Percentiles rank a stretch among this genome's conserved stretches.
phyloP scores from a whole-genome alignment of 192 early-diverging fungal species.

The Backusella sp. region DNA sequence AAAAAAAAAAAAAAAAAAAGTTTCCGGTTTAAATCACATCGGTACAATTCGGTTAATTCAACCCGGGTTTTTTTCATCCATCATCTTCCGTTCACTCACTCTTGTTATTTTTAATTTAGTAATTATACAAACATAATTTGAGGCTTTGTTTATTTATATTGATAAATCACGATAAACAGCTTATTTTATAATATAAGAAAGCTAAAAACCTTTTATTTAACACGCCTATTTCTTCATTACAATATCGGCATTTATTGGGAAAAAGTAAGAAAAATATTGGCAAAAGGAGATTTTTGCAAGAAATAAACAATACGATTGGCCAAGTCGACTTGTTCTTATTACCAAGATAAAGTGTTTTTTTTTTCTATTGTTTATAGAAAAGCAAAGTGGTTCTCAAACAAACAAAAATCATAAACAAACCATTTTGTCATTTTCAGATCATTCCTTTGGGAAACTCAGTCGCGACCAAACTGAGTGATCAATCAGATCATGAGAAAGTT shows the following conservation, averaged over 20 bases:
- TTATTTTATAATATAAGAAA: background rate
- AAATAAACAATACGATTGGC: background rate
- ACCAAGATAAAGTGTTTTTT: background rate
- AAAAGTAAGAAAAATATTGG: background rate
- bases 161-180: background rate
- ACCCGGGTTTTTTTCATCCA: background rate
- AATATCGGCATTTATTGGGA: background rate
- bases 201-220: background rate
- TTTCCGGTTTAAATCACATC: conserved; percentile 5
- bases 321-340: background rate
- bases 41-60: background rate
- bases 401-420: background rate
- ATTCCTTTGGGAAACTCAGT: background rate
- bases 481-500: background rate
- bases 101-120: background rate
- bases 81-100: background rate
- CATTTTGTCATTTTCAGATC: background rate
- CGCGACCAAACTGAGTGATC: background rate
- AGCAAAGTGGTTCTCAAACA: background rate
- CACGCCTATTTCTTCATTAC: background rate
- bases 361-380: too few relatives aligned
- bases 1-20: background rate
- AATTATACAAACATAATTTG: background rate
- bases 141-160: background rate
- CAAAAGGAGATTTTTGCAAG: background rate